Percentiles rank a stretch among this genome's conserved stretches.
Evolutionary conservation across 208 protist species (phyloP).

Genomic region (Porcisia hertigi): DNA sequence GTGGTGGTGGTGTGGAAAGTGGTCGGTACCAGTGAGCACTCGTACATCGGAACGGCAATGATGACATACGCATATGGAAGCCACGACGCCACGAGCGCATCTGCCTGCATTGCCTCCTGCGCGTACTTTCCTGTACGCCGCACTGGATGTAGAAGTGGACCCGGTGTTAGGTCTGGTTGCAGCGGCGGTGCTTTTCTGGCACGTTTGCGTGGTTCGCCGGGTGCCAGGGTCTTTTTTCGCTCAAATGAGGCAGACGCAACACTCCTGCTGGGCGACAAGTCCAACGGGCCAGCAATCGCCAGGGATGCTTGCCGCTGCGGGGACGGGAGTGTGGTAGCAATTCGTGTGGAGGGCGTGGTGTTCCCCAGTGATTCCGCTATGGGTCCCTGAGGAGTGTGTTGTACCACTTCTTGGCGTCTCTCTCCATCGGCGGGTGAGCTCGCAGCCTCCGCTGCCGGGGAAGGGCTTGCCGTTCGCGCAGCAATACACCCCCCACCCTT

Average conservation of each 20-base stretch:
- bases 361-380: not conserved
- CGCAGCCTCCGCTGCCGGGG: not conserved
- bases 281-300: not conserved
- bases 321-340: not conserved
- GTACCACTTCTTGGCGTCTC: too few species aligned
- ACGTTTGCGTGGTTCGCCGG: not conserved
- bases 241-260: not conserved
- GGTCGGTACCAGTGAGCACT: constrained; percentile 54
- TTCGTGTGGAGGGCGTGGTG: not conserved
- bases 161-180: not conserved
- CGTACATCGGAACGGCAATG: constrained; percentile 64
- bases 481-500: not conserved
- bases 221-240: not conserved
- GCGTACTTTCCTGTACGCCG: constrained; percentile 27
- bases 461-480: not conserved
- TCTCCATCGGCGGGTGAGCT: not conserved
- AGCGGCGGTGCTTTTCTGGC: constrained; percentile 4
- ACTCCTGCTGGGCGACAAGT: not conserved
- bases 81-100: constrained; percentile 38
- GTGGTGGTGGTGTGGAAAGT: constrained; percentile 38
- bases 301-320: not conserved
- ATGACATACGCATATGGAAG: constrained; percentile 62
- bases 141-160: not conserved
- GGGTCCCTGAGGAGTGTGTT: not conserved
- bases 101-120: constrained; percentile 22